phyloP scores from a whole-genome alignment of 306 rosid species.

The Cucurbita moschata region DNA sequence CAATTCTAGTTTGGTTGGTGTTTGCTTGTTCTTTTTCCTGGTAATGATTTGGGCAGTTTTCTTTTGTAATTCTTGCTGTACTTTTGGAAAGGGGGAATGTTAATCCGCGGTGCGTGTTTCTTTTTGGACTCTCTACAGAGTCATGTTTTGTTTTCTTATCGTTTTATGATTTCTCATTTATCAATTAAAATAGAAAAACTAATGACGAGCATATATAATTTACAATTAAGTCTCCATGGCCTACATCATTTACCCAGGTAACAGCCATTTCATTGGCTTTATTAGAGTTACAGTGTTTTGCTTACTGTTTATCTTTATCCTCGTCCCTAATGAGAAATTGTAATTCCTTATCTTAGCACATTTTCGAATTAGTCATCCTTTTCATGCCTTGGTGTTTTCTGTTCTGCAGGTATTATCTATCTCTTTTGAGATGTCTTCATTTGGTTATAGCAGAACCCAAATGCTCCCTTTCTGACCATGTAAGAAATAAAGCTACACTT shows the following conservation, averaged over 20 bases:
- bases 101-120: not conserved
- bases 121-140: not conserved
- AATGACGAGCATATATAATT: not conserved
- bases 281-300: not conserved
- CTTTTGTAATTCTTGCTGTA: not conserved
- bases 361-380: conserved; percentile 1
- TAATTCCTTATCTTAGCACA: not conserved
- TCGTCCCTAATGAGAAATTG: not conserved
- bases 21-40: not conserved
- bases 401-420: conserved; percentile 62
- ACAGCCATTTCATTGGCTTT: not conserved
- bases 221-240: not conserved
- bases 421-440: conserved; percentile 65
- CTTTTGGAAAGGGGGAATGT: not conserved
- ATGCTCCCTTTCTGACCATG: conserved; percentile 71
- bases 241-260: not conserved
- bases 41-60: not conserved
- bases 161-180: not conserved
- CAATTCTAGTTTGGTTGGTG: not conserved
- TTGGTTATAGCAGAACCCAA: conserved; percentile 53
- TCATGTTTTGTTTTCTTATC: not conserved
- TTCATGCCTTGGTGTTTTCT: conserved; percentile 15
- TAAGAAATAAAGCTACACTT: conserved; percentile 25
- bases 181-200: not conserved
- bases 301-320: not conserved